Base-by-base conservation (phyloP, 441 rosid species). In the Populus trichocarpa region DNA sequence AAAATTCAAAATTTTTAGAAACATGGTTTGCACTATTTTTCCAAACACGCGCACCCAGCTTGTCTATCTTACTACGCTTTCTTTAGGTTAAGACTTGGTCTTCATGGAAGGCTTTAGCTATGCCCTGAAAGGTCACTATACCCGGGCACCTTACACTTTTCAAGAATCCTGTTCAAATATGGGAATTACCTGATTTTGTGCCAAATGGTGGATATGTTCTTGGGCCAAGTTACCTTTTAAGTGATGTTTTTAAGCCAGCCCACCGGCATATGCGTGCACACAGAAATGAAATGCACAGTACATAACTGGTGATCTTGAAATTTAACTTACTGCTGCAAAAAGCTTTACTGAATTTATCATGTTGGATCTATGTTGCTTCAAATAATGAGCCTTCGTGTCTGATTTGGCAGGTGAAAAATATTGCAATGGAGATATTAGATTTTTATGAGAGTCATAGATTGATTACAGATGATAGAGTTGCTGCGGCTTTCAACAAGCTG, bases 361-460 rank as follows among this genome's bases (percentile, higher is more conserved):
- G 63, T 14, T 57, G 38, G 57, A 30, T 30, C 38, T 35, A 35
- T 7, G 8, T 35, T 35, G 38, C n/a, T 23, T 65, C 32, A 16
- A 63, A 20, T n/a, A 57, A 59, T 61, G n/a, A 32, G 38, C 12
- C 22, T 5, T 71, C 38, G 16, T 53, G 5, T 80, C 46, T 76
- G 69, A 50, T 46, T 76, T 84, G 82, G 75, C 88, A 93, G 99
- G 97, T 95, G 79, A 95, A 95, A 81, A 95, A 90, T 80, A 95
- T 95, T 26, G 86, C 98, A 18, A 89, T 92, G 92, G 95, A 93
- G 88, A 92, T 95, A 77, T 75, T 95, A 78, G 97, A 95, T 81
- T 95, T 92, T 86, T 95, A 93, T 65, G 99, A 95, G 78, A 88
- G 87, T 81, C 87, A 87, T 71, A 87, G 84, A 81, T 78, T 77